Conservation (phyloP, 257 asterid genomes). For the Salvia hispanica region DNA sequence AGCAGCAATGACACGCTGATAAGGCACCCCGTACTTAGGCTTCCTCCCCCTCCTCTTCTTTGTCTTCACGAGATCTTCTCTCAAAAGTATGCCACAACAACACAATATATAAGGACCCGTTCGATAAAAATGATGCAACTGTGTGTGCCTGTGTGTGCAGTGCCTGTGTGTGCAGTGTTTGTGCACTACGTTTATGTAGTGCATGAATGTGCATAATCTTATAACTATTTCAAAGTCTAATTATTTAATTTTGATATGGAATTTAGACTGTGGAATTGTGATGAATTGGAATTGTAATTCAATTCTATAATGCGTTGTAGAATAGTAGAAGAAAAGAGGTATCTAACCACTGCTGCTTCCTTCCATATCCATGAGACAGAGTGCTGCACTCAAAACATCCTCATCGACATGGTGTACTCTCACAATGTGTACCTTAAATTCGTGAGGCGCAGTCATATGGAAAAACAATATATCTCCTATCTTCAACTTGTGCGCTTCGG, state of each 20-base stretch:
- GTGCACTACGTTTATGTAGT: no score
- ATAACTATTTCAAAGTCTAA: no score
- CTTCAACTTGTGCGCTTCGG: conserved; percentile 62
- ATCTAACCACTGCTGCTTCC: conserved; percentile 51
- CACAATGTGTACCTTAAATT: conserved; percentile 81
- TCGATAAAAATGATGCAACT: no score
- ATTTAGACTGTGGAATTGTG: no score
- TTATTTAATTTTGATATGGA: no score
- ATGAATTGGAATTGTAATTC: no score
- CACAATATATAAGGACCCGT: neutral
- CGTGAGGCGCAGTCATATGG: conserved; percentile 73
- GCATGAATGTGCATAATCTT: no score
- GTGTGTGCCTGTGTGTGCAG: no score
- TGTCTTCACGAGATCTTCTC: conserved; percentile 47
- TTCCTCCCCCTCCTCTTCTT: conserved; percentile 49
- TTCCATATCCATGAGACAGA: conserved; percentile 60
- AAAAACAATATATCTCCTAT: no score
- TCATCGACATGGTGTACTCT: conserved; percentile 60
- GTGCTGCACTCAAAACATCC: conserved; percentile 70
- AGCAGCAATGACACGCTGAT: conserved; percentile 38
- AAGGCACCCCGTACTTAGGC: conserved; percentile 54
- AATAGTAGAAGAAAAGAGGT: conserved; percentile 5
- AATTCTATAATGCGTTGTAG: conserved; percentile 13
- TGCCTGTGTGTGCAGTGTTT: no score
- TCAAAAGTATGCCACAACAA: conserved; percentile 20